phyloP scores from a whole-genome alignment of 768 basidiomycete species.

The Lactifluus volemus region DNA sequence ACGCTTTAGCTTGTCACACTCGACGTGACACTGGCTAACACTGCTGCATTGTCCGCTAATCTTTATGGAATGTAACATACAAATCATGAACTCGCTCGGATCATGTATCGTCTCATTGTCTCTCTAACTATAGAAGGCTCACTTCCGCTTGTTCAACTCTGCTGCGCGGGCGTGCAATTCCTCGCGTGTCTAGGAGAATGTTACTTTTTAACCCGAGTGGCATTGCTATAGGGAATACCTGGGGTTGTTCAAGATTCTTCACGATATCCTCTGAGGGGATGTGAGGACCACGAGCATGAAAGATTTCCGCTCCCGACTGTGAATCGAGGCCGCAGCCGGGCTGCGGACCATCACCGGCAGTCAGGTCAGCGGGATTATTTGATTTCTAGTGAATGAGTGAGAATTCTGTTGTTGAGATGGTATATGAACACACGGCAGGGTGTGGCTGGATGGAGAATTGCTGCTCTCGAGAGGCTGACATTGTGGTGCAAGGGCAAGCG shows the following conservation, averaged over 20 bases:
- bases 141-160: constrained; percentile 32
- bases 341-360: constrained; percentile 24
- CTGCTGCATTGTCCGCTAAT: too few species aligned
- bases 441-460: constrained; percentile 33
- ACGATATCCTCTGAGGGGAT: constrained; percentile 36
- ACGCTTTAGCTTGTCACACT: neutral
- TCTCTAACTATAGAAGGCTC: neutral
- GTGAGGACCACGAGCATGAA: constrained; percentile 43
- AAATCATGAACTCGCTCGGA: neutral
- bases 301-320: constrained; percentile 30
- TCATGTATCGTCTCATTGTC: neutral
- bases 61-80: too few species aligned
- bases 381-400: constrained; percentile 33
- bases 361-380: constrained; percentile 46
- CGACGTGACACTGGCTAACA: neutral
- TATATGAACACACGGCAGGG: constrained; percentile 13
- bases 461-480: constrained; percentile 20
- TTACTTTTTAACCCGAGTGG: too few species aligned
- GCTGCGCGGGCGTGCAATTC: constrained; percentile 39
- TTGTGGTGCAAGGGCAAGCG: neutral
- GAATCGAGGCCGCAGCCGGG: constrained; percentile 26
- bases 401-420: neutral
- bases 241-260: constrained; percentile 37
- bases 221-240: constrained; percentile 28
- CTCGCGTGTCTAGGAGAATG: constrained; percentile 37